Conservation (phyloP, 2,329 filamentous ascomycete species). For the Aureobasidium leucospermi region DNA sequence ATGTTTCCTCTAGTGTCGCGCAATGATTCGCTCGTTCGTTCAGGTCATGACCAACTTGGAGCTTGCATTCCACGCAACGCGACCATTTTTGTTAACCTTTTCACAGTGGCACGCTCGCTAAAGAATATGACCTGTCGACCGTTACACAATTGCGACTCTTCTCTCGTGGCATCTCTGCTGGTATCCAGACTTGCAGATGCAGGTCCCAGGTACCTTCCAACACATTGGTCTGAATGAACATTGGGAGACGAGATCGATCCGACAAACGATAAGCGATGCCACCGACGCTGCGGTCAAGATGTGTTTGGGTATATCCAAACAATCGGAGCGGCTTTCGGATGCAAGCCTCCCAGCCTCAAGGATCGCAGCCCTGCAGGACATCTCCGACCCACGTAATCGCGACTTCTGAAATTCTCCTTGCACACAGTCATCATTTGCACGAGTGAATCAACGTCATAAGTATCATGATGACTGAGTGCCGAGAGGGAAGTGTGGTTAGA, state of each 20-base stretch:
- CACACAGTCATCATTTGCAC: neutral
- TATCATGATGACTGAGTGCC: neutral
- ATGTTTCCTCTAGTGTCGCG: neutral
- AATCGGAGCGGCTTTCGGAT: neutral
- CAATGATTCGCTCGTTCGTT: neutral
- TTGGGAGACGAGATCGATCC: neutral
- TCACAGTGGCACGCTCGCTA: neutral
- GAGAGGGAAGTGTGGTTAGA: neutral
- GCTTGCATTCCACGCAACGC: neutral
- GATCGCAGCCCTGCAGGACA: neutral
- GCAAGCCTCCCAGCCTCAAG: neutral
- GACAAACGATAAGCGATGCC: neutral
- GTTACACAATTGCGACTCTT: neutral
- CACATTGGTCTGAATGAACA: neutral
- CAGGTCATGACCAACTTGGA: neutral
- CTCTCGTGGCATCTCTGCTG: neutral
- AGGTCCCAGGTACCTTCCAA: conserved; percentile 4
- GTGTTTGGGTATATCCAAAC: conserved; percentile 10
- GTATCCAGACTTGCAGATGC: neutral
- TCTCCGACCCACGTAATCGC: neutral
- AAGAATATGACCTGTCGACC: neutral
- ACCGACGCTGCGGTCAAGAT: neutral
- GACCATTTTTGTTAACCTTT: neutral
- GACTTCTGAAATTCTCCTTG: neutral
- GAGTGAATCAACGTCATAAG: neutral